Evolutionary conservation across 768 basidiomycete genomes (phyloP).

Genomic region (Mycena indigotica): DNA sequence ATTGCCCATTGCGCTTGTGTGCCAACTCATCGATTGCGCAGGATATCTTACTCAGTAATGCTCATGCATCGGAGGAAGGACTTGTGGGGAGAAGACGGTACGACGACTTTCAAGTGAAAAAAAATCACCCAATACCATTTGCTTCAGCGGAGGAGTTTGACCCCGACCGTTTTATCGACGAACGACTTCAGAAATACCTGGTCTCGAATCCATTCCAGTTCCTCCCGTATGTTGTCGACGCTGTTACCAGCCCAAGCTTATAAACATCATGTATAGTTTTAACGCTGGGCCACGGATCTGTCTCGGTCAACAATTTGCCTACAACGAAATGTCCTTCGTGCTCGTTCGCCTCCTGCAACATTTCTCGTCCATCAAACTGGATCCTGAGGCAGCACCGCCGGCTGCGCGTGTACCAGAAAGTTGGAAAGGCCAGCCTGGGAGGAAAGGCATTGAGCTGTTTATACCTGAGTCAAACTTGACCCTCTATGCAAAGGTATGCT

Average conservation of each 20-base stretch:
- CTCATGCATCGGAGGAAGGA: constrained; percentile 42
- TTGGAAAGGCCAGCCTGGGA: not conserved
- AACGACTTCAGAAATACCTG: not conserved
- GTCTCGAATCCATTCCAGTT: not conserved
- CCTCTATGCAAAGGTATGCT: not conserved
- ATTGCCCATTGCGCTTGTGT: not conserved
- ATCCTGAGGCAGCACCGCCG: not conserved
- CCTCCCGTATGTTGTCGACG: not conserved
- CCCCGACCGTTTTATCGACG: not conserved
- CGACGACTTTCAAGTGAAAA: constrained; percentile 10
- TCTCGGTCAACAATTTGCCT: not conserved
- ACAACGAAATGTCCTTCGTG: constrained; percentile 2
- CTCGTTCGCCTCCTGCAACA: not conserved
- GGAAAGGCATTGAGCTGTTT: not conserved
- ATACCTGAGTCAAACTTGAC: not conserved
- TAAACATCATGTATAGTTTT: not conserved
- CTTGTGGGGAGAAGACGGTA: constrained; percentile 51
- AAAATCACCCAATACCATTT: not conserved
- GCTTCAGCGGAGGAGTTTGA: not conserved
- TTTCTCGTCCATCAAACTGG: not conserved
- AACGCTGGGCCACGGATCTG: not conserved
- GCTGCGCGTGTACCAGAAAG: not conserved
- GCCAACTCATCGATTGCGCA: constrained; percentile 1
- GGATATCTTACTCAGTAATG: constrained; percentile 34
- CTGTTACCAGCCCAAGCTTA: too few species aligned